Percentiles rank a stretch among this genome's conserved stretches.
These are phyloP conservation scores for Crithidia brevicula DNA, from an alignment of 208 protist species.

Conservation along the genomic window DNA sequence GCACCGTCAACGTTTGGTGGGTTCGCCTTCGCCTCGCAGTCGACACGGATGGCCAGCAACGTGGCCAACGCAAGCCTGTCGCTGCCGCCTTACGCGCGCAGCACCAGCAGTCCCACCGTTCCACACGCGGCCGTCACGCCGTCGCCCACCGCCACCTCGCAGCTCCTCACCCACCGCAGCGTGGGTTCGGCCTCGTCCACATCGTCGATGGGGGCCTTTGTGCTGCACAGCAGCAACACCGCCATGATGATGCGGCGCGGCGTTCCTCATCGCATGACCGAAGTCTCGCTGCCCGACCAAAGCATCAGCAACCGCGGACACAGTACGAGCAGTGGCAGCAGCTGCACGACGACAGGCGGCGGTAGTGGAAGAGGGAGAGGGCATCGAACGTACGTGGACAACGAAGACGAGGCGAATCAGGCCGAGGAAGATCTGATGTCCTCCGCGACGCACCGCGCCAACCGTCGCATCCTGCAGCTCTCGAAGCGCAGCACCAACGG, in stretches of 20 bases:
- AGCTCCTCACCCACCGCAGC: slow-evolving; percentile 3
- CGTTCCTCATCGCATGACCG: neutral
- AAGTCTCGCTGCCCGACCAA: slow-evolving; percentile 1
- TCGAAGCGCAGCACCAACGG: neutral
- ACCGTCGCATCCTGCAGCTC: neutral
- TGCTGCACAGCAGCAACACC: slow-evolving; percentile 17
- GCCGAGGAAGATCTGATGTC: neutral
- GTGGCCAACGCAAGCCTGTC: slow-evolving; percentile 3
- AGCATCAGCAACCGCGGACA: slow-evolving; percentile 1
- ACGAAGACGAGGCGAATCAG: neutral
- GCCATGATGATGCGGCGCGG: slow-evolving; percentile 24
- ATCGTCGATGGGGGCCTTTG: slow-evolving; percentile 32
- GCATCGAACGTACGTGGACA: neutral
- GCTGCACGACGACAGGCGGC: neutral
- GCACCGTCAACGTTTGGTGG: slow-evolving; percentile 3
- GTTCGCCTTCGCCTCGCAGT: slow-evolving; percentile 3
- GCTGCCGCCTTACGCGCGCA: slow-evolving; percentile 9
- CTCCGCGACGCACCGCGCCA: neutral
- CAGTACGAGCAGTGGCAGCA: neutral
- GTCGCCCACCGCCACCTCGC: slow-evolving; percentile 8
- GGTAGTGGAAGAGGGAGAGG: too few relatives aligned
- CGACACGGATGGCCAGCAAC: slow-evolving; percentile 3
- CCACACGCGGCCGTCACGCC: neutral
- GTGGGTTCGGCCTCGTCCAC: slow-evolving; percentile 8
- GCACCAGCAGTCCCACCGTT: slow-evolving; percentile 2